A percentile compares a stretch with the other conserved stretches of the same genome.
Evolutionary conservation across 768 basidiomycete genomes (phyloP).

Genomic region (Russula sp.): DNA sequence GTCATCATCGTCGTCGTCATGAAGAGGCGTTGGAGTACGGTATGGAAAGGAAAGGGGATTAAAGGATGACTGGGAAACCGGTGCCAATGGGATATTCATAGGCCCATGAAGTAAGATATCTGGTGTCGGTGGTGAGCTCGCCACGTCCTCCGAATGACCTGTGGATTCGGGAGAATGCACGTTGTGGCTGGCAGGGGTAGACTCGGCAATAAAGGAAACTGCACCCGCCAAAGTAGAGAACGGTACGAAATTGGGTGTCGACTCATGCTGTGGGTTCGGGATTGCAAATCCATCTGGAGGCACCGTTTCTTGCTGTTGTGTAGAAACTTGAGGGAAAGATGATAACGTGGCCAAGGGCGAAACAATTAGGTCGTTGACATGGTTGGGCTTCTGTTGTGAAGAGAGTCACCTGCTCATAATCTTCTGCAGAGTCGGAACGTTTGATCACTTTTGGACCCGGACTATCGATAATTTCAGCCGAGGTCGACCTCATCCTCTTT

Average conservation of each 20-base stretch:
- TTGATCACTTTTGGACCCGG: not conserved
- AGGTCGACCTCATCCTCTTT: not conserved
- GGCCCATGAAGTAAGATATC: not conserved
- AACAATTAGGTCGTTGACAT: not conserved
- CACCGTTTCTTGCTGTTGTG: not conserved
- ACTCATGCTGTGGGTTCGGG: not conserved
- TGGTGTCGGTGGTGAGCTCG: not conserved
- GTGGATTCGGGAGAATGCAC: not conserved
- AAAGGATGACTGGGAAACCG: not conserved
- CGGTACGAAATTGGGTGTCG: conserved; percentile 1
- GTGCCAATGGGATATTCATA: not conserved
- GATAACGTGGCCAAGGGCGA: not conserved
- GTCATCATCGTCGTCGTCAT: conserved; percentile 4
- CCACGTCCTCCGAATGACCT: not conserved
- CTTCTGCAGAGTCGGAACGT: not conserved
- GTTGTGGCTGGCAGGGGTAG: not conserved
- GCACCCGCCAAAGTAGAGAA: conserved; percentile 19
- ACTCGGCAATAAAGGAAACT: conserved; percentile 4
- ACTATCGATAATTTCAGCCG: not conserved
- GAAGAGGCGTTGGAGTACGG: conserved; percentile 20
- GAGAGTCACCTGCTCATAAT: not conserved
- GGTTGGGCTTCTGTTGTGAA: not conserved
- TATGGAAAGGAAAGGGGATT: conserved; percentile 9
- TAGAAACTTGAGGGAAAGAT: not conserved
- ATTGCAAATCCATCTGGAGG: not conserved